Base-by-base conservation (phyloP, 805 yeast genomes). In the Hagleromyces aurorensis region DNA sequence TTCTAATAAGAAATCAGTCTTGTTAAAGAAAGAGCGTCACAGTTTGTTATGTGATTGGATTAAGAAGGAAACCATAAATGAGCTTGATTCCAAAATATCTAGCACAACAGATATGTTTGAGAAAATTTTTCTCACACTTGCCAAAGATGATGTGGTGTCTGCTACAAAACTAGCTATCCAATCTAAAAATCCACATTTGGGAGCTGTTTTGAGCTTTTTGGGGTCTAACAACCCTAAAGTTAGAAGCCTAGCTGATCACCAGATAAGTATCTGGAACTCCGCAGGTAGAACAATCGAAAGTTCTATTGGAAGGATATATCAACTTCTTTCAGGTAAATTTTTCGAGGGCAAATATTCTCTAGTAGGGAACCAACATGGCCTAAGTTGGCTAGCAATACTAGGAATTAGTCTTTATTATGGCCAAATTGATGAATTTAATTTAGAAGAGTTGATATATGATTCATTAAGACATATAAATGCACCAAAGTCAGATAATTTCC, bases 221-320 rank as follows among this genome's bases (percentile, higher is more conserved):
- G 94, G 83, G 19, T 76, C 91, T 0, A 78, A 79, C 42, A 81
- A 78, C 41, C 65, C 65, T 1, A 63, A 66, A 1, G 77, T 80
- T 3, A 63, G 64, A 28, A 46, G 45, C 1, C 61, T 73, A 30
- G 87, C 96, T 0, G 40, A 48, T 5, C 52, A 54, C 19, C 96
- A 86, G 55, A 54, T 89, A 14, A 56, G 61, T 2, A 71, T 69
- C 21, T 87, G 96, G 96, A 52, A 52, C 17, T 59, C 62, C 3
- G 57, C 59, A 5, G 61, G 57, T 59, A 4, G 32, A 61, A 17
- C 50, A 48, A 16, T 55, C 52, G 26, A 73, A 78, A 32, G 86
- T 1, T 57, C 69, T 3, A 54, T 83, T 13, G 48, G 72, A 10
- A 72, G 75, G 41, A 64, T 84, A 1, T 81, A 78, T 53, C 72